Evolutionary conservation across 169 alveolate species (phyloP).

Genomic region (Cryptosporidium viatorum): DNA sequence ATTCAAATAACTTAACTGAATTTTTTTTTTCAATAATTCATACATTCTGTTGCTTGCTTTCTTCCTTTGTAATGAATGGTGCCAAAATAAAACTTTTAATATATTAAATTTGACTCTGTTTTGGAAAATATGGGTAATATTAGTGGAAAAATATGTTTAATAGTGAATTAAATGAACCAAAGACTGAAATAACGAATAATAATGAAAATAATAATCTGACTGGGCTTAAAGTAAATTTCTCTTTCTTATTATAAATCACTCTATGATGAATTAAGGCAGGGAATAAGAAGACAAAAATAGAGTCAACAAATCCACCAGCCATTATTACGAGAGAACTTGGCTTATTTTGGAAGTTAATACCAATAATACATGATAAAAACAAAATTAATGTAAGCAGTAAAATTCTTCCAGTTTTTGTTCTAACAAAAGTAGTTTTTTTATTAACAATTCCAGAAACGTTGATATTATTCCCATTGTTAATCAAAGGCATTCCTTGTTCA

Average conservation of each 20-base stretch:
- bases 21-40: no score
- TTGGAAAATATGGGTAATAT: background rate
- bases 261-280: constrained; percentile 65
- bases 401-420: constrained; percentile 57
- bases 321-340: constrained; percentile 12
- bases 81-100: background rate
- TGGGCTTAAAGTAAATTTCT: constrained; percentile 39
- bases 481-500: constrained; percentile 7
- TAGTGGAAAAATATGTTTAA: background rate
- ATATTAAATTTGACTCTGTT: background rate
- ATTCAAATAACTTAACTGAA: background rate
- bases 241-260: background rate
- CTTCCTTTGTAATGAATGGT: background rate
- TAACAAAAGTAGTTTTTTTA: constrained; percentile 17
- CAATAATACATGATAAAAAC: constrained; percentile 29
- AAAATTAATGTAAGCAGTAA: constrained; percentile 17
- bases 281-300: constrained; percentile 50
- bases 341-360: background rate
- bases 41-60: background rate
- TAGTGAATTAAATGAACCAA: constrained; percentile 16
- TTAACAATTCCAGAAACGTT: background rate
- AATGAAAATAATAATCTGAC: constrained; percentile 19
- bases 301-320: constrained; percentile 70
- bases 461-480: background rate
- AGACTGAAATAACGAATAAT: constrained; percentile 15